Evolutionary conservation across 2,329 filamentous ascomycete genomes (phyloP).

Genomic region (Ascochyta viciae-villosae): DNA sequence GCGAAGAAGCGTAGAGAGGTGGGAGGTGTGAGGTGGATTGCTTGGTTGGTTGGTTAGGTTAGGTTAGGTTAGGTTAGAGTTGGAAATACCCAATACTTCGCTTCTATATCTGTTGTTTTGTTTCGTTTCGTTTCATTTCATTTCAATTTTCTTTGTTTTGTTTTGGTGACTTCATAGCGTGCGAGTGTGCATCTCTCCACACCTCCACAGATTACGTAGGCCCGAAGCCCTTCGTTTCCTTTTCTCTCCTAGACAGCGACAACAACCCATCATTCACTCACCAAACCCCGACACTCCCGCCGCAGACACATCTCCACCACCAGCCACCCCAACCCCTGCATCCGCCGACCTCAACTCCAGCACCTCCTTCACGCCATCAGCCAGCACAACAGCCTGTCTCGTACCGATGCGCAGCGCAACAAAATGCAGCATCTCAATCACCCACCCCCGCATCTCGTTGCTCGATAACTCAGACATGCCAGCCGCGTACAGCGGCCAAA

Average conservation of each 20-base stretch:
- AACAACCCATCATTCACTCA: too few species aligned
- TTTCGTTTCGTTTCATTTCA: too few species aligned
- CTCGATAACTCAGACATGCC: constrained; percentile 23
- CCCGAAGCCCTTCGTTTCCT: too few species aligned
- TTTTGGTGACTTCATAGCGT: too few species aligned
- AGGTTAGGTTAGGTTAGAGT: too few species aligned
- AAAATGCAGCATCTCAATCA: constrained; percentile 30
- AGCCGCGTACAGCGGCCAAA: constrained; percentile 36
- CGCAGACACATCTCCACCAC: not conserved
- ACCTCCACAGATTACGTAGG: too few species aligned
- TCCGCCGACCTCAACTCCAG: not conserved
- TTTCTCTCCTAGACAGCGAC: too few species aligned
- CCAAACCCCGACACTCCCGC: too few species aligned
- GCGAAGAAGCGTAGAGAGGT: not conserved
- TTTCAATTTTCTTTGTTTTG: too few species aligned
- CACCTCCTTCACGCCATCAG: constrained; percentile 7
- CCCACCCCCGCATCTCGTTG: constrained; percentile 28
- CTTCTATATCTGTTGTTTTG: too few species aligned
- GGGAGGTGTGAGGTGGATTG: not conserved
- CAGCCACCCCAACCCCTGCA: not conserved
- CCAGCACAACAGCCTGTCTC: constrained; percentile 28
- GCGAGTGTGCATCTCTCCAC: too few species aligned
- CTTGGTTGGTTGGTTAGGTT: not conserved
- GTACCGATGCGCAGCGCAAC: constrained; percentile 35
- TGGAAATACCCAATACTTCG: too few species aligned